Evolutionary conservation across 106 monocot genomes (phyloP).

Genomic region (Dioscorea dumetorum): DNA sequence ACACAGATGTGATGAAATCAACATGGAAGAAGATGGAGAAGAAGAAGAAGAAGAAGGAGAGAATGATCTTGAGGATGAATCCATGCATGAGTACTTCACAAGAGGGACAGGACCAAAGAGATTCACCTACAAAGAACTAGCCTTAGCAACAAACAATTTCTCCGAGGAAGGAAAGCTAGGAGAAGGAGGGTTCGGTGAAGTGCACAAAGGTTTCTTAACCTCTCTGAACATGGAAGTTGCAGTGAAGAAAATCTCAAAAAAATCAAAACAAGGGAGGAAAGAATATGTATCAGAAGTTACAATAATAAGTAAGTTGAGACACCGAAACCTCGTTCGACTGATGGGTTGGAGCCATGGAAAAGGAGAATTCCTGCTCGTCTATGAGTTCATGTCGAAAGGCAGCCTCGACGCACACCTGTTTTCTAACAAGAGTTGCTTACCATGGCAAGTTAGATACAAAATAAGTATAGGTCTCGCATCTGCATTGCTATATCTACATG

Average conservation of each 20-base stretch:
- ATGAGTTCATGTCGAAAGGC: conserved; percentile 52
- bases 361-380: conserved; percentile 25
- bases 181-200: conserved; percentile 24
- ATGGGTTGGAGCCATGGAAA: conserved; percentile 24
- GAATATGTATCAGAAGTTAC: conserved; percentile 21
- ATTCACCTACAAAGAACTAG: conserved; percentile 7
- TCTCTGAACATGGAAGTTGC: conserved; percentile 4
- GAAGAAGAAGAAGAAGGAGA: too few species aligned
- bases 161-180: conserved; percentile 22
- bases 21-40: too few species aligned
- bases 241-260: conserved; percentile 20
- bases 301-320: conserved; percentile 23
- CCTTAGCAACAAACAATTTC: conserved; percentile 20
- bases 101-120: conserved; percentile 5
- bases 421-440: background rate
- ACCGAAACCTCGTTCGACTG: conserved; percentile 26
- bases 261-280: conserved; percentile 8
- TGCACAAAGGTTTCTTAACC: conserved; percentile 16
- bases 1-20: too few species aligned
- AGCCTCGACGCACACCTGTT: conserved; percentile 30
- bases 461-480: conserved; percentile 12
- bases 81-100: too few species aligned
- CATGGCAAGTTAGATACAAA: conserved; percentile 13
- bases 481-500: conserved; percentile 18
- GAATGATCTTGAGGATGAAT: too few species aligned